Evolutionary conservation across 768 basidiomycete species (phyloP).

Genomic region (Leucosporidium yakuticum): DNA sequence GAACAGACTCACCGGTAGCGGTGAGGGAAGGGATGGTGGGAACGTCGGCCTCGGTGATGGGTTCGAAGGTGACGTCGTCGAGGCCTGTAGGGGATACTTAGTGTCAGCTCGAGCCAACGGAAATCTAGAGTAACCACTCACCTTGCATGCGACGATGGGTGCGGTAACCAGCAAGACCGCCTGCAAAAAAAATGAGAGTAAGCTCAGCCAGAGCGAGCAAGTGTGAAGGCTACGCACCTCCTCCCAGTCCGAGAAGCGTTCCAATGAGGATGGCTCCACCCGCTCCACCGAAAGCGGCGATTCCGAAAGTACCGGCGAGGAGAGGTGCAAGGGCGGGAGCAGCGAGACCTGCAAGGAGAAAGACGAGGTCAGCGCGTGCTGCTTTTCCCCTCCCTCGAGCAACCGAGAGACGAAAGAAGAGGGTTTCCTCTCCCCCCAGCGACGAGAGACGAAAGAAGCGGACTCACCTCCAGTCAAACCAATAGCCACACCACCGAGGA

Average conservation of each 20-base stretch:
- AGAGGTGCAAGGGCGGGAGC: conserved; percentile 36
- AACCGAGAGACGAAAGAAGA: not conserved
- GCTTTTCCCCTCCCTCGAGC: not conserved
- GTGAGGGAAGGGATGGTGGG: conserved; percentile 36
- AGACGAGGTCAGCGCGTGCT: not conserved
- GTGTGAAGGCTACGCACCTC: conserved; percentile 28
- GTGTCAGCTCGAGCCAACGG: too few species aligned
- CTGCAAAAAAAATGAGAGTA: not conserved
- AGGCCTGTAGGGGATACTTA: conserved; percentile 35
- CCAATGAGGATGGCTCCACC: conserved; percentile 37
- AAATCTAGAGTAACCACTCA: too few species aligned
- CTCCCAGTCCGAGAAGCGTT: conserved; percentile 36
- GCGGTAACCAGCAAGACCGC: conserved; percentile 35
- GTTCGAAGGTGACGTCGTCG: conserved; percentile 35
- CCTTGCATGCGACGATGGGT: conserved; percentile 30
- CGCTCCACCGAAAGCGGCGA: conserved; percentile 31
- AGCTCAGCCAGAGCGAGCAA: not conserved
- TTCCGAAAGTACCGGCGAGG: conserved; percentile 22
- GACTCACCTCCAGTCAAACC: conserved; percentile 36
- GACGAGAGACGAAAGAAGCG: too few species aligned
- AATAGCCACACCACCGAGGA: conserved; percentile 35
- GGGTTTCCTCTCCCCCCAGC: not conserved
- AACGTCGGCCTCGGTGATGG: conserved; percentile 30
- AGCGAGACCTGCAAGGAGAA: conserved; percentile 28
- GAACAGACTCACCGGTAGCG: not conserved